Percentiles rank a stretch among this genome's conserved stretches.
Conservation (phyloP, 371 early-diverging fungal species). For the Mucor ambiguus region DNA sequence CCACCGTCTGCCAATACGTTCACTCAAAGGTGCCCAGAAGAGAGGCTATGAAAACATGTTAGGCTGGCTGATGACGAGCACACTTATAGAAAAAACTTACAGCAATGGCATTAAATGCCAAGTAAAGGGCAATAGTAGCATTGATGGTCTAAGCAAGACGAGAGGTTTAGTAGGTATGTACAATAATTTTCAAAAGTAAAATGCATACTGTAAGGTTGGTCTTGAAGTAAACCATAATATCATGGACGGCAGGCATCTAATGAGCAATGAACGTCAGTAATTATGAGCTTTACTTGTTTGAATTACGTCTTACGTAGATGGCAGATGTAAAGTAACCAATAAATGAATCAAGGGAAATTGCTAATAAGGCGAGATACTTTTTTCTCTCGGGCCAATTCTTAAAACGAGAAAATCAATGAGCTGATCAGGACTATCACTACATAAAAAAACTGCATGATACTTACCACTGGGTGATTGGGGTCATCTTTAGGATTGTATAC, state of each 20-base stretch:
- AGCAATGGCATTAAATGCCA: slow-evolving; percentile 20
- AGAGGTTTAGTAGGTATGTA: background rate
- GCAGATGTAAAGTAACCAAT: slow-evolving; percentile 41
- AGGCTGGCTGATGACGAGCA: background rate
- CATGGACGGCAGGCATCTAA: slow-evolving; percentile 41
- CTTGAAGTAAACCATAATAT: slow-evolving; percentile 27
- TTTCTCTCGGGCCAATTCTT: slow-evolving; percentile 37
- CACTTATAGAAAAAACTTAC: slow-evolving; percentile 2
- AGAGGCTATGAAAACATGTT: slow-evolving; percentile 24
- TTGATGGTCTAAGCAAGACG: slow-evolving; percentile 7
- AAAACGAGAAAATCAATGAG: background rate
- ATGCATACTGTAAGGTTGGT: slow-evolving; percentile 21
- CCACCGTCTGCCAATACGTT: slow-evolving; percentile 38
- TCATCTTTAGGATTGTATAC: slow-evolving; percentile 20
- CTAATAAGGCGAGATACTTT: slow-evolving; percentile 25
- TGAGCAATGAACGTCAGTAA: background rate
- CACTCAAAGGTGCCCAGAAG: slow-evolving; percentile 42
- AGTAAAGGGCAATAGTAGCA: slow-evolving; percentile 22
- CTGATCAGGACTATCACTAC: background rate
- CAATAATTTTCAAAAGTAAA: background rate
- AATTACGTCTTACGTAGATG: slow-evolving; percentile 28
- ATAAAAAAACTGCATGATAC: background rate
- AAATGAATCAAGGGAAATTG: slow-evolving; percentile 35
- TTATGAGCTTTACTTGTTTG: background rate
- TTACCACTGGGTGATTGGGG: slow-evolving; percentile 30